Base-by-base conservation (phyloP, 2,329 filamentous ascomycete genomes). In the Thielaviopsis euricoi region DNA sequence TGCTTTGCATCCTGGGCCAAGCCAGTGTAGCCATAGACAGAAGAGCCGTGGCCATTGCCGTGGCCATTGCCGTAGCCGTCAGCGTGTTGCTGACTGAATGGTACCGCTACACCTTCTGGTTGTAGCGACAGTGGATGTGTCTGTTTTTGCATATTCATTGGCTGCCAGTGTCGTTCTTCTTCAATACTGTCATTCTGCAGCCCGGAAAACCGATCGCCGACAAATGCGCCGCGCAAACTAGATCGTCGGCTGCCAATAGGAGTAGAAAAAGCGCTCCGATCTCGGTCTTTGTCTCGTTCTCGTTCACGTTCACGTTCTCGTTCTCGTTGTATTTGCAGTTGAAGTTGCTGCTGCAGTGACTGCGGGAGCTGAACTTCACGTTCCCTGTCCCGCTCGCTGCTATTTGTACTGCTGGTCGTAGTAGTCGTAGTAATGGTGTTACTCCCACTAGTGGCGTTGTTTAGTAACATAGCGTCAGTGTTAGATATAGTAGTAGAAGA, bases 151-250 rank as follows among this genome's bases (percentile, higher is more conserved):
- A 52, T 33, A 21, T 46, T 29, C 22, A 53, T 25, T 40, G 56
- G 56, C 33, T 53, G 29, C 29, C 40, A 33, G 17, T 13, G 50
- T 48, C 33, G 33, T 17, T 57, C 56, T 51, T 57, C 56, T 15
- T 52, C 29, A 43, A 57, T 57, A n/a, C 56, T 57, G 10, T 53
- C 49, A 40, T 29, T 57, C 29, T 57, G 50, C 33, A 57, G 33
- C 17, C 56, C 33, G 37, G 50, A 49, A 50, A 46, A 10, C 43
- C 54, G 23, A 56, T 50, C 54, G 23, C 22, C 23, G 43, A 50
- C 54, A 48, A 48, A 48, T 21, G 43, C 43, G 43, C 54, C 54
- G 21, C 48, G 25, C 54, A 56, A 13, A 56, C 54, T 50, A 7
- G 40, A n/a, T 23, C 23, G 26, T 17, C 54, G 40, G 21, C 54